phyloP scores from a whole-genome alignment of 257 asterid genomes.

The Parsonsia alboflavescens region DNA sequence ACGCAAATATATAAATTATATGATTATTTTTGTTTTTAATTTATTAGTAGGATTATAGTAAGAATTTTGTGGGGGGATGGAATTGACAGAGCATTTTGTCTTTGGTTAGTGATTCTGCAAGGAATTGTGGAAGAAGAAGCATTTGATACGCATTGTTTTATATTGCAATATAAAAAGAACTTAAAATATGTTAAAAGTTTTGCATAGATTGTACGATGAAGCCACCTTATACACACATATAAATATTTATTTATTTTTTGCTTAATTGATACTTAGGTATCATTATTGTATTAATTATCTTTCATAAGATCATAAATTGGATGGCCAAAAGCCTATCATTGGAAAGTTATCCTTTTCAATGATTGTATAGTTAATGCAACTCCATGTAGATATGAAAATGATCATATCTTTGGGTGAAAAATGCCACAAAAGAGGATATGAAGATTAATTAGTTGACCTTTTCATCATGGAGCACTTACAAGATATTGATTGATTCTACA shows the following conservation, averaged over 20 bases:
- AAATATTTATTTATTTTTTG: background rate
- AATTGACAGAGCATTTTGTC: constrained; percentile 16
- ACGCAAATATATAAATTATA: too few species aligned
- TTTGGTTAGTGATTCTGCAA: background rate
- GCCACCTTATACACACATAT: constrained; percentile 3
- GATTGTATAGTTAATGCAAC: background rate
- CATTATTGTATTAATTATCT: background rate
- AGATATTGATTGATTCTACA: background rate
- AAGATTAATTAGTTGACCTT: background rate
- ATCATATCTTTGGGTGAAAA: background rate
- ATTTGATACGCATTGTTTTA: constrained; percentile 10
- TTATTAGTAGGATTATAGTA: background rate
- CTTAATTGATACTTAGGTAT: background rate
- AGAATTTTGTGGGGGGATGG: constrained; percentile 14
- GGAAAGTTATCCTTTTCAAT: background rate
- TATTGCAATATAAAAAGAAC: background rate
- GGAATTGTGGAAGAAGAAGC: constrained; percentile 12
- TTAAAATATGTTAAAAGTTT: background rate
- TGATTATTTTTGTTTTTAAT: too few species aligned
- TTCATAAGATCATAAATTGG: constrained; percentile 2
- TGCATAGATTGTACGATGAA: constrained; percentile 16
- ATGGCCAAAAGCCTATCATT: background rate
- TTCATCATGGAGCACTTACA: background rate
- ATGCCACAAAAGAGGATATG: background rate
- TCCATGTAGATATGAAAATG: background rate